phyloP scores from a whole-genome alignment of 2,329 filamentous ascomycete species.

The Penicillium capsulatum region DNA sequence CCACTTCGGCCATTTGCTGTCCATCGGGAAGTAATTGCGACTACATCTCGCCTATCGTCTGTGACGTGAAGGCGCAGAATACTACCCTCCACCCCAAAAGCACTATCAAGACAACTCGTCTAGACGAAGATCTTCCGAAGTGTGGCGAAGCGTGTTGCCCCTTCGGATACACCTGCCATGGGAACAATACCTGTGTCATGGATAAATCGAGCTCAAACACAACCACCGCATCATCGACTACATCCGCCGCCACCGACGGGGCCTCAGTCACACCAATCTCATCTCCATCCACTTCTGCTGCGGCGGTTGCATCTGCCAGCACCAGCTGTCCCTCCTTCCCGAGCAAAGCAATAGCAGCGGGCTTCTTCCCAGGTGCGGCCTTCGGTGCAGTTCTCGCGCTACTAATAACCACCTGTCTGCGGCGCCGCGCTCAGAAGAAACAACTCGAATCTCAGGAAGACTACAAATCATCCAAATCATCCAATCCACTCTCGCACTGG shows the following conservation, averaged over 20 bases:
- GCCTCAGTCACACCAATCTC: constrained; percentile 22
- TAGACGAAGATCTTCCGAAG: constrained; percentile 38
- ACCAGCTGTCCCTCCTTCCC: constrained; percentile 39
- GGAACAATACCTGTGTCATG: constrained; percentile 28
- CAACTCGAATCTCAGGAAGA: constrained; percentile 20
- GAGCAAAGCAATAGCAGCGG: constrained; percentile 39
- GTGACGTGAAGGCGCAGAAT: constrained; percentile 43
- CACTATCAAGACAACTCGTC: constrained; percentile 41
- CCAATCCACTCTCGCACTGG: constrained; percentile 26
- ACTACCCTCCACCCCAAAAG: constrained; percentile 35
- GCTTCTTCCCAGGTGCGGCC: constrained; percentile 47
- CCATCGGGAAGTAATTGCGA: constrained; percentile 41
- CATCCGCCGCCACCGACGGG: constrained; percentile 12
- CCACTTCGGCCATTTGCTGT: constrained; percentile 45
- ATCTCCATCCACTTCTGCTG: constrained; percentile 17
- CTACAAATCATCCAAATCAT: constrained; percentile 24
- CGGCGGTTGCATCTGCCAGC: constrained; percentile 4
- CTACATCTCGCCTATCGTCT: constrained; percentile 42
- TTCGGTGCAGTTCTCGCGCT: constrained; percentile 51
- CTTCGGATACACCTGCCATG: constrained; percentile 45
- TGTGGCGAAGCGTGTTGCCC: constrained; percentile 46
- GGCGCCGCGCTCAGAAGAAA: constrained; percentile 22
- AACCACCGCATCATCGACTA: constrained; percentile 10
- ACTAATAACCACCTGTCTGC: constrained; percentile 44
- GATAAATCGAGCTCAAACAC: constrained; percentile 23